These are phyloP conservation scores for Naganishia randhawae DNA, from an alignment of 768 basidiomycete genomes.

Conservation along the genomic window DNA sequence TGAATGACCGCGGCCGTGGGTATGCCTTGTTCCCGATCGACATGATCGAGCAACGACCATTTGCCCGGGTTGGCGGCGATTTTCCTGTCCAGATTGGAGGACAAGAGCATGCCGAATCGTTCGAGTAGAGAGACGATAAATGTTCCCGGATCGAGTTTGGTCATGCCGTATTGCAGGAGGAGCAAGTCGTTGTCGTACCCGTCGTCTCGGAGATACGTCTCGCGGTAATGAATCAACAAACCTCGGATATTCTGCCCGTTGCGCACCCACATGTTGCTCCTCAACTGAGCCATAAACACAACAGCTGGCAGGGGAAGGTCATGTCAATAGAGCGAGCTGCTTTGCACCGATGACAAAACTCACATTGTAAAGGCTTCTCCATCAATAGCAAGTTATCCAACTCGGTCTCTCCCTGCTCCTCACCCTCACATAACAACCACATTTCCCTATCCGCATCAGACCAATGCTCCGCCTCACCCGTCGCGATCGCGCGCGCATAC, in stretches of 20 bases:
- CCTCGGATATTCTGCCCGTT: conserved; percentile 95
- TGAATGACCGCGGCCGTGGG: conserved; percentile 12
- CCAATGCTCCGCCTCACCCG: neutral
- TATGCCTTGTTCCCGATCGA: conserved; percentile 20
- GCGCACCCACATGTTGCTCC: conserved; percentile 92
- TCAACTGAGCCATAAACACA: conserved; percentile 88
- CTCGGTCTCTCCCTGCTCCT: conserved; percentile 52
- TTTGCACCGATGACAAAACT: conserved; percentile 37
- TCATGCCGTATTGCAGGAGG: conserved; percentile 78
- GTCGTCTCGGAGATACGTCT: conserved; percentile 88
- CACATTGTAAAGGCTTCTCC: conserved; percentile 85
- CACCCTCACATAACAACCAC: conserved; percentile 61
- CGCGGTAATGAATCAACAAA: conserved; percentile 90
- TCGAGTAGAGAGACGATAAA: conserved; percentile 84
- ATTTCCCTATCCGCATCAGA: conserved; percentile 39
- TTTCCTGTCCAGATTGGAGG: conserved; percentile 65
- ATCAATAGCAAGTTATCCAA: conserved; percentile 69
- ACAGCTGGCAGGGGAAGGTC: conserved; percentile 59
- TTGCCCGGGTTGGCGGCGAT: conserved; percentile 55
- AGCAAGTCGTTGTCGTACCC: conserved; percentile 95
- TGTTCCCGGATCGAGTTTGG: conserved; percentile 68
- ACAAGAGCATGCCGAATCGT: conserved; percentile 62
- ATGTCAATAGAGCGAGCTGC: neutral
- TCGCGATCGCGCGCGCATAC: neutral
- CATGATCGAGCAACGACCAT: conserved; percentile 14